A percentile compares a stretch with the other conserved stretches of the same genome.
Evolutionary conservation across 768 basidiomycete genomes (phyloP).

Genomic region (Boletus fagicola): DNA sequence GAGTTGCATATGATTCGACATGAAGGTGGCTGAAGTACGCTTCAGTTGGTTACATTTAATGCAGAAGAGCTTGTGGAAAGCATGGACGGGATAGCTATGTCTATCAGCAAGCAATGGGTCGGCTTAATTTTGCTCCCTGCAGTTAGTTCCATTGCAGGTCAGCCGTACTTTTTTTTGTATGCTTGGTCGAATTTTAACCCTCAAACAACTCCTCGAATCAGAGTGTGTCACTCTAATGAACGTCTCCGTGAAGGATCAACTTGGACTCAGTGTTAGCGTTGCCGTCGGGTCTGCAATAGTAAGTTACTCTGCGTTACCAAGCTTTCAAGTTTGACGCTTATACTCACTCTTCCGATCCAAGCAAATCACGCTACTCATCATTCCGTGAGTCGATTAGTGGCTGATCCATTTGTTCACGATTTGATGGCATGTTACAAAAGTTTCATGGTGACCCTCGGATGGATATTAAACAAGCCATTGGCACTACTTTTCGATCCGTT

Average conservation of each 20-base stretch:
- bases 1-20: constrained; percentile 24
- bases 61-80: constrained; percentile 79
- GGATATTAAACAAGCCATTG: constrained; percentile 78
- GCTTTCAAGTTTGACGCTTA: background rate
- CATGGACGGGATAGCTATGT: constrained; percentile 72
- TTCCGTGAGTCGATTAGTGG: constrained; percentile 54
- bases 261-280: constrained; percentile 80
- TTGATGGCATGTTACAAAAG: constrained; percentile 32
- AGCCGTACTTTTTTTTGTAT: constrained; percentile 7
- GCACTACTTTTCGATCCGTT: constrained; percentile 87
- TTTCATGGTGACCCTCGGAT: constrained; percentile 73
- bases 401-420: background rate
- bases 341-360: constrained; percentile 25
- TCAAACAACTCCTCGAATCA: constrained; percentile 17
- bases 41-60: constrained; percentile 53
- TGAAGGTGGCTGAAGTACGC: background rate
- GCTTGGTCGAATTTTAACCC: background rate
- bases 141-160: constrained; percentile 77
- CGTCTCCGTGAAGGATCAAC: constrained; percentile 81
- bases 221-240: constrained; percentile 90
- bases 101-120: constrained; percentile 84
- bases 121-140: constrained; percentile 86
- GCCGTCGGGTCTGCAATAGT: constrained; percentile 80
- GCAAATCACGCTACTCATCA: constrained; percentile 84
- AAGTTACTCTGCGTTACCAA: constrained; percentile 26